A percentile compares a stretch with the other conserved stretches of the same genome.
Evolutionary conservation across 169 alveolate species (phyloP).

Genomic region (Plasmodium chabaudi): DNA sequence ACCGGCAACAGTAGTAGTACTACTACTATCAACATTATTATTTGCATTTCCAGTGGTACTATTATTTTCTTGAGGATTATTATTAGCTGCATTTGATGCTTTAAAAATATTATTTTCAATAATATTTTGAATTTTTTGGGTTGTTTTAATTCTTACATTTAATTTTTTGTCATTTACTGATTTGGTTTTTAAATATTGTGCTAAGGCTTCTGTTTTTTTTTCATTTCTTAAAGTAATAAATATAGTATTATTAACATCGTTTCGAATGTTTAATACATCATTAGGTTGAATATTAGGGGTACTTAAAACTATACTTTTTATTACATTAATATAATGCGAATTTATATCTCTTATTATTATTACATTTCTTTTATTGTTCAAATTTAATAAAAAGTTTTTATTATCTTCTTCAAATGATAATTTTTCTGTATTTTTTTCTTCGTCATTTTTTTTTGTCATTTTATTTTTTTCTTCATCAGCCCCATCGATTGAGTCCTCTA

Average conservation of each 20-base stretch:
- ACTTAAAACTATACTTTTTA: slow-evolving; percentile 43
- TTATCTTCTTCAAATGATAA: slow-evolving; percentile 50
- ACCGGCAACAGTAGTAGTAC: background rate
- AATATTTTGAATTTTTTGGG: slow-evolving; percentile 61
- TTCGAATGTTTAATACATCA: slow-evolving; percentile 53
- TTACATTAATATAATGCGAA: slow-evolving; percentile 47
- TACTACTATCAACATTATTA: background rate
- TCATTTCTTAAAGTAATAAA: slow-evolving; percentile 72
- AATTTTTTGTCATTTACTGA: slow-evolving; percentile 54
- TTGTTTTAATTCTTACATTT: slow-evolving; percentile 71
- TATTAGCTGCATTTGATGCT: slow-evolving; percentile 1
- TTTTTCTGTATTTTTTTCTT: background rate
- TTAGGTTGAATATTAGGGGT: slow-evolving; percentile 40
- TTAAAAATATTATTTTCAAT: slow-evolving; percentile 70
- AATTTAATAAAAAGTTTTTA: slow-evolving; percentile 58
- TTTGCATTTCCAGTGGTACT: slow-evolving; percentile 4
- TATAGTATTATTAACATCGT: slow-evolving; percentile 71
- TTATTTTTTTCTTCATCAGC: background rate
- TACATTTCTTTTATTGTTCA: slow-evolving; percentile 60
- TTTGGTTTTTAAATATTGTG: slow-evolving; percentile 68
- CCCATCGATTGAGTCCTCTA: background rate
- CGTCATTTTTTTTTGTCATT: background rate
- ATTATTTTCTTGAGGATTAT: background rate
- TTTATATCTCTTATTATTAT: slow-evolving; percentile 65
- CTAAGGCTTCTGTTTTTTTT: slow-evolving; percentile 62